Conservation (phyloP, 257 asterid genomes). For the Scutellaria minor region DNA sequence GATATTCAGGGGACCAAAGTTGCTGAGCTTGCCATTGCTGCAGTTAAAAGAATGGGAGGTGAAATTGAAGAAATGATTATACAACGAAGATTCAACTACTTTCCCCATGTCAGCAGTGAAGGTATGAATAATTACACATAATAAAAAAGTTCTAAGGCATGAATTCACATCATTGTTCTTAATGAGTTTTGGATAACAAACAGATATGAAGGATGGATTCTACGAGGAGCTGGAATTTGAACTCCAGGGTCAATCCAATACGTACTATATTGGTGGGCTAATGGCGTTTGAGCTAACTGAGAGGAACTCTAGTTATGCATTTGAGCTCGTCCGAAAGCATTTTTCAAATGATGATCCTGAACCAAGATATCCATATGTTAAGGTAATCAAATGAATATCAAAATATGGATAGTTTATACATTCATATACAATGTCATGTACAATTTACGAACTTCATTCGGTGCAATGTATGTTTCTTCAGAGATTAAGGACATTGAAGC, state of each 20-base stretch:
- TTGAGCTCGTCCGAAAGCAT: slow-evolving; percentile 62
- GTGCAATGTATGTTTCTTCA: slow-evolving; percentile 30
- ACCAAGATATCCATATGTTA: slow-evolving; percentile 65
- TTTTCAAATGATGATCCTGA: slow-evolving; percentile 56
- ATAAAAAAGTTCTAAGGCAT: neutral
- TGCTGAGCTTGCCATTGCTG: slow-evolving; percentile 59
- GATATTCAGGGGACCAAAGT: slow-evolving; percentile 57
- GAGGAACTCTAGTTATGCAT: slow-evolving; percentile 74
- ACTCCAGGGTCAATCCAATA: slow-evolving; percentile 74
- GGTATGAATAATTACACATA: slow-evolving; percentile 40
- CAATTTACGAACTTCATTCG: neutral
- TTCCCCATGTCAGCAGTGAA: slow-evolving; percentile 75
- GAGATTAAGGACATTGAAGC: slow-evolving; percentile 49
- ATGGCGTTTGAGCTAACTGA: slow-evolving; percentile 92
- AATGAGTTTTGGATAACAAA: neutral
- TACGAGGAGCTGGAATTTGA: slow-evolving; percentile 70
- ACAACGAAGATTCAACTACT: slow-evolving; percentile 76
- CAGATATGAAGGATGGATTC: slow-evolving; percentile 86
- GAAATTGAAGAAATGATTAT: slow-evolving; percentile 50
- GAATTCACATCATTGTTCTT: neutral
- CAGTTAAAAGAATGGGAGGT: slow-evolving; percentile 71
- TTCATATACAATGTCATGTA: neutral
- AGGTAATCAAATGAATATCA: slow-evolving; percentile 47
- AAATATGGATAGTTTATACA: neutral
- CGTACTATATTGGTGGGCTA: slow-evolving; percentile 80